phyloP scores from a whole-genome alignment of 805 yeast species.

The Spathaspora hagerdaliae region DNA sequence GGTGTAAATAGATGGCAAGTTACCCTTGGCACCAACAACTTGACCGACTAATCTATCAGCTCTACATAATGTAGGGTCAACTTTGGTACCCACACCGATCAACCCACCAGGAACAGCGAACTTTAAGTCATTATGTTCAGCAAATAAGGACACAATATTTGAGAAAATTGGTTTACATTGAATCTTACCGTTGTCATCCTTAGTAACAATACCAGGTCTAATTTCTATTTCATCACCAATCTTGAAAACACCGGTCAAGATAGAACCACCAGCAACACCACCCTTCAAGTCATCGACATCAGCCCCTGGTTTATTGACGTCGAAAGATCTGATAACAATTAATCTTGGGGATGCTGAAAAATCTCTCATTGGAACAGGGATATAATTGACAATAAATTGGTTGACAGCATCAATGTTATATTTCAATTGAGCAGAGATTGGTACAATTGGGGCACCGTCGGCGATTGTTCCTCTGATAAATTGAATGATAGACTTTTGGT shows the following conservation, averaged over 20 bases:
- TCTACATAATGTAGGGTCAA: slow-evolving; percentile 98
- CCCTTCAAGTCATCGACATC: slow-evolving; percentile 96
- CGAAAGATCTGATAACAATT: slow-evolving; percentile 96
- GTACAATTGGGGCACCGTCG: slow-evolving; percentile 98
- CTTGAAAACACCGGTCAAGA: slow-evolving; percentile 93
- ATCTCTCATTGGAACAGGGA: slow-evolving; percentile 96
- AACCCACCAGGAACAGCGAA: slow-evolving; percentile 99
- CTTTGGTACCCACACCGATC: slow-evolving; percentile 98
- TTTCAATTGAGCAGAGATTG: slow-evolving; percentile 97
- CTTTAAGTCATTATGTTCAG: slow-evolving; percentile 96
- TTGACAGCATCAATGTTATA: slow-evolving; percentile 98
- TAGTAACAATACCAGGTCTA: slow-evolving; percentile 98
- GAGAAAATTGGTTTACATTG: slow-evolving; percentile 96
- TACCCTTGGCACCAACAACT: slow-evolving; percentile 96
- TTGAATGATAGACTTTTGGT: slow-evolving; percentile 84
- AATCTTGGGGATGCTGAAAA: slow-evolving; percentile 90
- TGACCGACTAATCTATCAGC: slow-evolving; percentile 99
- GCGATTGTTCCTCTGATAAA: slow-evolving; percentile 98
- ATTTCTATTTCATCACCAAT: slow-evolving; percentile 98
- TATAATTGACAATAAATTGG: slow-evolving; percentile 89
- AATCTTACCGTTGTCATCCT: slow-evolving; percentile 81
- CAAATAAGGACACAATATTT: slow-evolving; percentile 87
- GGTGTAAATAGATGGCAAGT: slow-evolving; percentile 92
- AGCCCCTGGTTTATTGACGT: slow-evolving; percentile 98
- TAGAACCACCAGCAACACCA: slow-evolving; percentile 99